Evolutionary conservation across 306 rosid genomes (phyloP), one percentile per base, ranked within the genome.

Genomic region (Prunus fruticosa): DNA sequence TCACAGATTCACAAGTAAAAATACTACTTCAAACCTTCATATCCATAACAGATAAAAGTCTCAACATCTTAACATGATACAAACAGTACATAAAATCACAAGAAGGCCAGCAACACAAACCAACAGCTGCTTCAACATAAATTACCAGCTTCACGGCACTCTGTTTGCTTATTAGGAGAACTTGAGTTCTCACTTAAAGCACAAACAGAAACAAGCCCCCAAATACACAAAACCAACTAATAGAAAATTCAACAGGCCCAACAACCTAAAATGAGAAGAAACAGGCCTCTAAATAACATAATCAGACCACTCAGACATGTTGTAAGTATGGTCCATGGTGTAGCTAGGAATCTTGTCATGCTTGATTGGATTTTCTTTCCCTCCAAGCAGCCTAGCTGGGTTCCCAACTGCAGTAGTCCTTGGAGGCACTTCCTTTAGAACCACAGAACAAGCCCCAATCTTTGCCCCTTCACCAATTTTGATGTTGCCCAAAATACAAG

Each of bases 381-480:
- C 97, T 45, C 97, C 99, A 10, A 95, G 28, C 84, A 95, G 79
- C 69, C 87, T 89, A 22, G 97, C 96, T 0, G 97, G 99, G 66
- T 92, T 92, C 34, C 97, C 99, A 20, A 87, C 97, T 0, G 90
- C 99, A 8, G 99, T 95, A 20, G 97, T 95, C 81, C 92, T 83
- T 8, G 97, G 69, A 15, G 99, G 99, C 16, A 95, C 99, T 3
- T 95, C 97, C 85, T 92, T 95, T 0, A 95, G 73, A 15, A 95
- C 97, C 49, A 95, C 97, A 0, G 97, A 92, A 60, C 97, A 89
- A 76, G 97, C 97, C 16, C 99, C 99, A 63, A 95, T 88, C 76
- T 90, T 92, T 3, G 97, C 97, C 0, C 97, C 92, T 7, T 90
- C 93, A 38, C 97, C 97, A 64, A 95, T 69, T 80, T 50, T 88